phyloP scores from a whole-genome alignment of 1,284 basidiomycete genomes.

The Fomitopsis palustris region DNA sequence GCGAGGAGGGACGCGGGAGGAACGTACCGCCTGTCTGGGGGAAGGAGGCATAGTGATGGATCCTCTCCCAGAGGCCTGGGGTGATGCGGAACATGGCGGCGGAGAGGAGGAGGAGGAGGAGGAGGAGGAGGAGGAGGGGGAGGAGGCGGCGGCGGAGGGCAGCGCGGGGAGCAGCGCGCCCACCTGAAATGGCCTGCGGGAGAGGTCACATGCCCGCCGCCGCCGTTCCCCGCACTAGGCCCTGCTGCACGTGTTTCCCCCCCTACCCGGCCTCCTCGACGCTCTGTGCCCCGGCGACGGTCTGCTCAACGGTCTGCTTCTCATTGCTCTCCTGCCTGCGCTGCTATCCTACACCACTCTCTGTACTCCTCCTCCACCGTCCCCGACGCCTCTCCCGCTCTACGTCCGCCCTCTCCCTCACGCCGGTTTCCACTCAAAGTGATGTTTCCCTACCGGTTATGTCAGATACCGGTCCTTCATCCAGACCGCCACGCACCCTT shows the following conservation, averaged over 20 bases:
- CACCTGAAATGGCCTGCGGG: background rate
- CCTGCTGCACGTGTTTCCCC: background rate
- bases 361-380: background rate
- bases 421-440: conserved; percentile 23
- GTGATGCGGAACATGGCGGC: conserved; percentile 61
- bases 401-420: conserved; percentile 3
- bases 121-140: background rate
- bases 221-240: background rate
- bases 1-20: background rate
- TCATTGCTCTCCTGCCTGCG: background rate
- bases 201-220: background rate
- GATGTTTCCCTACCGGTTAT: conserved; percentile 14
- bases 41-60: conserved; percentile 92
- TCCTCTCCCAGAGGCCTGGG: conserved; percentile 85
- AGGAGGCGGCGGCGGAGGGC: background rate
- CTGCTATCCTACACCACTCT: background rate
- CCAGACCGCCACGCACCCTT: conserved; percentile 15
- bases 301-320: no score
- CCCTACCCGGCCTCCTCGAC: no score
- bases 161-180: background rate
- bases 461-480: background rate
- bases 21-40: conserved; percentile 81
- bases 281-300: no score
- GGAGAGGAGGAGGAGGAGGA: background rate
- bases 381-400: background rate